These are phyloP conservation scores for Mycena epipterygia DNA, from an alignment of 768 basidiomycete species.

Conservation along the genomic window DNA sequence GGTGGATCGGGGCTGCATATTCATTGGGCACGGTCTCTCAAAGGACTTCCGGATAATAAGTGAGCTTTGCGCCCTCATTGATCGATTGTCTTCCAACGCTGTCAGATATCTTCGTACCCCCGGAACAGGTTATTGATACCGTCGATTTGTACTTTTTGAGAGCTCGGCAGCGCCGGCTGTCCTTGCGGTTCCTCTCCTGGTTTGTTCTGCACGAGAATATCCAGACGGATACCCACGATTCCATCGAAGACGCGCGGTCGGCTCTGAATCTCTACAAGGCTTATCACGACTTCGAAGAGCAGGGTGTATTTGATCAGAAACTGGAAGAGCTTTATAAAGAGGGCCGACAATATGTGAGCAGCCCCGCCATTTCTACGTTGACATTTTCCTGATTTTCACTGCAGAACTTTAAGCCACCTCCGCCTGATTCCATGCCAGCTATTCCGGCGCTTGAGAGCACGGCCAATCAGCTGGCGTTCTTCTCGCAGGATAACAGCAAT, in stretches of 20 bases:
- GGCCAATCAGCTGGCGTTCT: conserved; percentile 28
- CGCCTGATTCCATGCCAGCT: conserved; percentile 30
- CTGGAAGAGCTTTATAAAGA: conserved; percentile 88
- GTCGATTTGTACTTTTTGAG: conserved; percentile 95
- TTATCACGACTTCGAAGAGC: conserved; percentile 80
- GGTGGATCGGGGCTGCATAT: conserved; percentile 95
- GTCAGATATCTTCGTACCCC: conserved; percentile 94
- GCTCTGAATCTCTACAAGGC: conserved; percentile 89
- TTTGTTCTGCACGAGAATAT: conserved; percentile 93
- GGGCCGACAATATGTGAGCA: conserved; percentile 78
- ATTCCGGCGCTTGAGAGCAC: conserved; percentile 19
- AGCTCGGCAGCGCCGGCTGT: conserved; percentile 87
- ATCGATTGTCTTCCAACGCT: not conserved
- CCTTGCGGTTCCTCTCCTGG: conserved; percentile 94
- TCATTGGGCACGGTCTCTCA: conserved; percentile 96
- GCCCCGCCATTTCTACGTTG: not conserved
- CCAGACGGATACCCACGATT: conserved; percentile 95
- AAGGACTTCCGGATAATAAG: conserved; percentile 99
- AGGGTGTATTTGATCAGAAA: conserved; percentile 86
- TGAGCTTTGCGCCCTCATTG: conserved; percentile 53
- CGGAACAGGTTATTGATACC: conserved; percentile 95
- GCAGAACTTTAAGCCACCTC: conserved; percentile 71
- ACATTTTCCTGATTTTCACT: conserved; percentile 14
- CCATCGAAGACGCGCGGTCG: conserved; percentile 96
- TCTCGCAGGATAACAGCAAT: conserved; percentile 27